Percentiles rank a stretch among this genome's conserved stretches.
phyloP scores from a whole-genome alignment of 768 basidiomycete genomes.

The Leucogyrophana mollusca region DNA sequence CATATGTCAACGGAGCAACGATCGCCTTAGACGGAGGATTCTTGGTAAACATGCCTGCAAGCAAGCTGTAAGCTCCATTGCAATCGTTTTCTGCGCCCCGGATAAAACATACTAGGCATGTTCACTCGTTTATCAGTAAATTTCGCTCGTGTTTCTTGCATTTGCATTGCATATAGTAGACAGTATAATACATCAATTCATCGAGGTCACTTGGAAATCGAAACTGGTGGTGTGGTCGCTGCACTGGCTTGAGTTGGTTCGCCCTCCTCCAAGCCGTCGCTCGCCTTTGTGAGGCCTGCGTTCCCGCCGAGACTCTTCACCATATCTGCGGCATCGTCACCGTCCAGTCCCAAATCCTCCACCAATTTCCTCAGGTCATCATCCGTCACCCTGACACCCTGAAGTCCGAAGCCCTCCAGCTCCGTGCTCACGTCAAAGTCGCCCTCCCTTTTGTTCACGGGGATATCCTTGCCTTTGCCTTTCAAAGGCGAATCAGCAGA shows the following conservation, averaged over 20 bases:
- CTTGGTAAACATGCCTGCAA: conserved; percentile 38
- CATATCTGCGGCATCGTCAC: conserved; percentile 74
- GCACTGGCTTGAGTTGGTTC: not conserved
- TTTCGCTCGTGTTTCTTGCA: not conserved
- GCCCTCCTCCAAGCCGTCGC: conserved; percentile 6
- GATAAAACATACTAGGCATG: too few species aligned
- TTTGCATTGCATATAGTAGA: conserved; percentile 2
- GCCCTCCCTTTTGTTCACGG: conserved; percentile 56
- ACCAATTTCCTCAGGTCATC: conserved; percentile 72
- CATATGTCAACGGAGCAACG: conserved; percentile 64
- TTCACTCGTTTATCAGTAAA: not conserved
- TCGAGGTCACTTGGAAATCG: not conserved
- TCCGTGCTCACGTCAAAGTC: conserved; percentile 67
- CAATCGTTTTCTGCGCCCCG: not conserved
- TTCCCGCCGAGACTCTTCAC: conserved; percentile 57
- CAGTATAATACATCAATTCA: conserved; percentile 3
- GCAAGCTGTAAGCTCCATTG: conserved; percentile 26
- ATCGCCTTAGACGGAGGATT: conserved; percentile 62
- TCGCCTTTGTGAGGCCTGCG: conserved; percentile 8
- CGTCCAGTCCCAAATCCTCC: conserved; percentile 72
- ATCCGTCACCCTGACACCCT: conserved; percentile 75
- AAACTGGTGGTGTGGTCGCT: not conserved
- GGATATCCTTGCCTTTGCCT: conserved; percentile 31
- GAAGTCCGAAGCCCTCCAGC: conserved; percentile 67
- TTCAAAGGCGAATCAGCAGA: conserved; percentile 44